Conservation (phyloP, 23 red algal species). For the Gracilaria domingensis region DNA sequence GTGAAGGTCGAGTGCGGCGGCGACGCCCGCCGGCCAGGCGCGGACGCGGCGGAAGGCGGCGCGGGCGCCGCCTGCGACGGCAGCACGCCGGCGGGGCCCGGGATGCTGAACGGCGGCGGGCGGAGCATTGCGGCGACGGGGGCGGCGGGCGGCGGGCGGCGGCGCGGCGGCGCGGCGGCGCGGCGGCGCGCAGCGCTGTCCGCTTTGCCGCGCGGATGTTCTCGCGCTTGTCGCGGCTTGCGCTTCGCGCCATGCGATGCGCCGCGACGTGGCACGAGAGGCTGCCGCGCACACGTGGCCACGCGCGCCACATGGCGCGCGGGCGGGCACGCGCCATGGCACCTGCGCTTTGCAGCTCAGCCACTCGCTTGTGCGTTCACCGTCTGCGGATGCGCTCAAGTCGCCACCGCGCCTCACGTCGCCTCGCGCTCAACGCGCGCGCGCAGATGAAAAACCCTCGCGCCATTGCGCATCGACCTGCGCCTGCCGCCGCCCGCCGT, state of each 20-base stretch:
- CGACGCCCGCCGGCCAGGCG: neutral
- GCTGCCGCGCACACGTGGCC: neutral
- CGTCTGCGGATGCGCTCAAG: neutral
- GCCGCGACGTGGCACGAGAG: neutral
- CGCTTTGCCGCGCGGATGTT: neutral
- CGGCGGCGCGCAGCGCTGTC: neutral
- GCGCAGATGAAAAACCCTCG: conserved; percentile 1
- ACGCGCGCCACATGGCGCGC: neutral
- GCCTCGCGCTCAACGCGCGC: neutral
- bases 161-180: neutral
- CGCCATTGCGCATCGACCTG: neutral
- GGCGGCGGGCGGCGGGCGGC: neutral
- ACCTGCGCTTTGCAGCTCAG: neutral
- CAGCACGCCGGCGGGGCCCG: conserved; percentile 10
- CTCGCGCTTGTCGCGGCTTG: neutral
- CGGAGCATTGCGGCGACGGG: neutral
- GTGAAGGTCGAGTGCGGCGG: neutral
- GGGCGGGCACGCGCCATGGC: neutral
- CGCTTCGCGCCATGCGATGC: neutral
- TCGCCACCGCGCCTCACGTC: neutral
- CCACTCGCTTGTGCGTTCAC: neutral
- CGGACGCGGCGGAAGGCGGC: neutral
- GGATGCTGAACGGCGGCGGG: neutral
- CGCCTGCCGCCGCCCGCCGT: neutral
- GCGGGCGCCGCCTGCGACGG: neutral